Base-by-base conservation (phyloP, 2,329 filamentous ascomycete genomes). In the Fusarium mundagurra region DNA sequence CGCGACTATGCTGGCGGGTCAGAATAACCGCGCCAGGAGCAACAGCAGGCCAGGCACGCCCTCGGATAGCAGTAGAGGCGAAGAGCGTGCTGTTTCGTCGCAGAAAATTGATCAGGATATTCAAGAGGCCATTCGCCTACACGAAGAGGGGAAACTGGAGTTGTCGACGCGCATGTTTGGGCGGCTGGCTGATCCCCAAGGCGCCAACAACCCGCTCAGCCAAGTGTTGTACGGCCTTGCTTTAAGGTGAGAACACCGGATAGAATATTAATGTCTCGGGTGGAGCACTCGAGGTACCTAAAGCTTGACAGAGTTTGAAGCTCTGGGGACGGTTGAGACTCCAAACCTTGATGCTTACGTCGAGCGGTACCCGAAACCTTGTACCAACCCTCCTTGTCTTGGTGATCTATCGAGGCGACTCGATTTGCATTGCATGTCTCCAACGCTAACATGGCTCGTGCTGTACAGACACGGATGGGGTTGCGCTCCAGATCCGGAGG, bases 221-320 rank as follows among this genome's bases (percentile, higher is more conserved):
- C 96, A 99, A 84, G 96, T 99, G 41, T 88, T 99, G 61, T 99
- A 98, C 81, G 96, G 96, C 8, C 92, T 99, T 66, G 95, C 96
- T 60, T 84, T 98, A 75, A 90, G 94, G 92, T 95, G 83, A 84
- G 45, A 69, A 53, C 18, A 36, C 27, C 36, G 27, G 11, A 27
- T 39, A 24, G 41, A 29, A 47, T 27, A 36, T 31, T 31, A 57
- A 64, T 74, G 61, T 68, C 51, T 74, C 74, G 74, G 75, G 29
- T 62, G 55, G 38, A 34, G 36, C 51, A 14, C 53, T 64, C 24
- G 18, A 27, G 34, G 41, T 17, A n/a, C n/a, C n/a, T n/a, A 18
- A 33, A 50, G 48, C 39, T 45, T 38, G 54, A 33, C 45, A 64
- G 48, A 53, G 57, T 51, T 53, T 71, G 61, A 71, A 61, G 67